Conservation (phyloP, 202 grass and related monocot genomes). For the Saccharum hybrid region DNA sequence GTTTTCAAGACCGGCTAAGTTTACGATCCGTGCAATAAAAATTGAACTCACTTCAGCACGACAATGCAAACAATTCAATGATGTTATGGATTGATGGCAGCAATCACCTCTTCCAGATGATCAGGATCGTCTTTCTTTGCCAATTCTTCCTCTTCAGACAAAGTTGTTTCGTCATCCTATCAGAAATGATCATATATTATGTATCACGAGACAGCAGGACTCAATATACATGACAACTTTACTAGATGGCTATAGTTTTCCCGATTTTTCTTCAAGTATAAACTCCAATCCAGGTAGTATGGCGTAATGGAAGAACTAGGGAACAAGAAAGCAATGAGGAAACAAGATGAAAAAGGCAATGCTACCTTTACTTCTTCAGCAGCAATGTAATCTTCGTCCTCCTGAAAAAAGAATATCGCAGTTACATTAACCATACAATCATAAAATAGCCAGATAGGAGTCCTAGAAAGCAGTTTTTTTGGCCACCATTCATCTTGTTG, state of each 20-base stretch:
- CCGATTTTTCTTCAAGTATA: neutral
- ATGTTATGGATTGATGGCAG: slow-evolving; percentile 30
- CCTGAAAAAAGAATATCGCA: slow-evolving; percentile 60
- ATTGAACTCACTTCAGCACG: slow-evolving; percentile 26
- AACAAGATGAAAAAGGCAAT: slow-evolving; percentile 4
- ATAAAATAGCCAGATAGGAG: slow-evolving; percentile 28
- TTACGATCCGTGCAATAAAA: slow-evolving; percentile 11
- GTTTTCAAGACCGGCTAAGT: neutral
- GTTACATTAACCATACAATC: slow-evolving; percentile 30
- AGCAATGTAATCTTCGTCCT: slow-evolving; percentile 74
- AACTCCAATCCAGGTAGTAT: slow-evolving; percentile 16
- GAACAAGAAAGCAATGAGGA: neutral
- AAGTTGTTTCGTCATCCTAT: slow-evolving; percentile 96
- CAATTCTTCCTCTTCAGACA: slow-evolving; percentile 96
- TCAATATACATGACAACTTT: slow-evolving; percentile 33
- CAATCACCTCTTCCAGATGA: slow-evolving; percentile 72
- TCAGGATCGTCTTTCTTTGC: slow-evolving; percentile 72
- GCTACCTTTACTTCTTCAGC: slow-evolving; percentile 82
- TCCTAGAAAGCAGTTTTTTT: neutral
- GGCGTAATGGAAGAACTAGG: slow-evolving; percentile 12
- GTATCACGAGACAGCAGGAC: neutral
- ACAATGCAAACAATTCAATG: slow-evolving; percentile 6
- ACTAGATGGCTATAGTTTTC: slow-evolving; percentile 31
- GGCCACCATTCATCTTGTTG: neutral
- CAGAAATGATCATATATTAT: slow-evolving; percentile 34